These are phyloP conservation scores for Setaria viridis DNA, from an alignment of 202 grass and related monocot genomes.

Conservation along the genomic window DNA sequence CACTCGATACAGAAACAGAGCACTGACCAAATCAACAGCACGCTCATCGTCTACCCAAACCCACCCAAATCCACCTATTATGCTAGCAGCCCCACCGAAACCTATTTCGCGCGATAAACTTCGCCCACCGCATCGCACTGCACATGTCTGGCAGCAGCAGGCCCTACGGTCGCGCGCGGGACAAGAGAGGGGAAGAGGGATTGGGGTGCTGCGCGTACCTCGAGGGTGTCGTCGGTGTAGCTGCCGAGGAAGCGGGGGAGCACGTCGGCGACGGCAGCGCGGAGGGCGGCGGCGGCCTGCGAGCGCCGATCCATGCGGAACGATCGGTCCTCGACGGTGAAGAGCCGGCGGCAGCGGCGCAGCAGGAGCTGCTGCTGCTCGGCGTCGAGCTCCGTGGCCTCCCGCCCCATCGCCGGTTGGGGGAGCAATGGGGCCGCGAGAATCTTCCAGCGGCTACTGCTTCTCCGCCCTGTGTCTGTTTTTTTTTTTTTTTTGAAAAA, in stretches of 20 bases:
- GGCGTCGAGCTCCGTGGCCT: conserved; percentile 40
- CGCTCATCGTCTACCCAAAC: not conserved
- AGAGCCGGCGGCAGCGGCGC: conserved; percentile 30
- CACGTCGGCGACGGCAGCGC: conserved; percentile 51
- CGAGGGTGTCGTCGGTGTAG: conserved; percentile 66
- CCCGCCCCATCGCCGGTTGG: conserved; percentile 42
- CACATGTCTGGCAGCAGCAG: not conserved
- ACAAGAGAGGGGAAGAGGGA: not conserved
- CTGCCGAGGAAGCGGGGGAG: conserved; percentile 64
- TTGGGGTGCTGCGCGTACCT: conserved; percentile 26
- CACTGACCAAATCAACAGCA: not conserved
- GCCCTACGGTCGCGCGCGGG: not conserved
- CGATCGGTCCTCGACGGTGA: conserved; percentile 42
- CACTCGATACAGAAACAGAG: not conserved
- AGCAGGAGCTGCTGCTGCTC: conserved; percentile 32
- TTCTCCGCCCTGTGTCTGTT: not conserved
- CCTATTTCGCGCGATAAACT: conserved; percentile 4
- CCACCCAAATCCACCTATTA: not conserved
- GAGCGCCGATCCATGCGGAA: conserved; percentile 64
- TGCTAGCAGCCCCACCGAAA: not conserved
- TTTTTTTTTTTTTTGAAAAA: not conserved
- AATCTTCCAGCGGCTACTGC: conserved; percentile 35
- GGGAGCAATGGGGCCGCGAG: not conserved
- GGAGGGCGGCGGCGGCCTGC: conserved; percentile 43
- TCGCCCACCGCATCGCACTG: not conserved